phyloP scores from a whole-genome alignment of 1,139 yeast genomes.

The Debaryomycetaceae sp. region DNA sequence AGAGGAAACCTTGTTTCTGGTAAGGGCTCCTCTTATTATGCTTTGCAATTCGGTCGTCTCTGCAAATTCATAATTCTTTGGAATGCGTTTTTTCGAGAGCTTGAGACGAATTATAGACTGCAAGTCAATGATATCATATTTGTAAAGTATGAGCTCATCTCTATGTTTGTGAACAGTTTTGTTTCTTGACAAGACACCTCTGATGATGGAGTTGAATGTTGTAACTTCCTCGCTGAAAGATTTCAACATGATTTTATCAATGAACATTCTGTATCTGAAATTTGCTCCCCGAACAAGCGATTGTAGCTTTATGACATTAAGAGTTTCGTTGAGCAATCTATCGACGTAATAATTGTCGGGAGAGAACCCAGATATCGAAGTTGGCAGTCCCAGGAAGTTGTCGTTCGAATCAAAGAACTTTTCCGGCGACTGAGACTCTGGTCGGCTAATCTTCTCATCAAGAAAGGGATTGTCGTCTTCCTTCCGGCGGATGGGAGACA shows the following conservation, averaged over 20 bases:
- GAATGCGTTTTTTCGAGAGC: slow-evolving; percentile 11
- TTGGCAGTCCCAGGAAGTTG: background rate
- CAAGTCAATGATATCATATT: slow-evolving; percentile 26
- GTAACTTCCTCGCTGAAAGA: slow-evolving; percentile 50
- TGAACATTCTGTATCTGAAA: slow-evolving; percentile 59
- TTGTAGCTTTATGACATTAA: slow-evolving; percentile 46
- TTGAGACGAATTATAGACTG: slow-evolving; percentile 36
- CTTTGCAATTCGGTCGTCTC: slow-evolving; percentile 20
- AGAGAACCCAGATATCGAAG: background rate
- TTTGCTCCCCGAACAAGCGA: slow-evolving; percentile 65
- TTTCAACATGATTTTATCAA: slow-evolving; percentile 55
- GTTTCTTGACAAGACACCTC: slow-evolving; percentile 37
- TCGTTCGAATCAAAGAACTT: background rate
- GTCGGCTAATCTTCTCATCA: background rate
- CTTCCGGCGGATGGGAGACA: background rate
- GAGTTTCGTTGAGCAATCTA: background rate
- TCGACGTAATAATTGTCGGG: slow-evolving; percentile 20
- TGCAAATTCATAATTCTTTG: slow-evolving; percentile 12
- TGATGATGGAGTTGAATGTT: slow-evolving; percentile 30
- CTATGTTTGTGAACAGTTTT: slow-evolving; percentile 40
- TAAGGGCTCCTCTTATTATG: slow-evolving; percentile 23
- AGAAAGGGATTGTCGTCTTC: background rate
- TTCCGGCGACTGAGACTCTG: background rate
- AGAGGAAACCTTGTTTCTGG: slow-evolving; percentile 11
- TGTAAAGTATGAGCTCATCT: slow-evolving; percentile 27